phyloP scores from a whole-genome alignment of 2,329 filamentous ascomycete genomes.

The Aspergillus sp. region DNA sequence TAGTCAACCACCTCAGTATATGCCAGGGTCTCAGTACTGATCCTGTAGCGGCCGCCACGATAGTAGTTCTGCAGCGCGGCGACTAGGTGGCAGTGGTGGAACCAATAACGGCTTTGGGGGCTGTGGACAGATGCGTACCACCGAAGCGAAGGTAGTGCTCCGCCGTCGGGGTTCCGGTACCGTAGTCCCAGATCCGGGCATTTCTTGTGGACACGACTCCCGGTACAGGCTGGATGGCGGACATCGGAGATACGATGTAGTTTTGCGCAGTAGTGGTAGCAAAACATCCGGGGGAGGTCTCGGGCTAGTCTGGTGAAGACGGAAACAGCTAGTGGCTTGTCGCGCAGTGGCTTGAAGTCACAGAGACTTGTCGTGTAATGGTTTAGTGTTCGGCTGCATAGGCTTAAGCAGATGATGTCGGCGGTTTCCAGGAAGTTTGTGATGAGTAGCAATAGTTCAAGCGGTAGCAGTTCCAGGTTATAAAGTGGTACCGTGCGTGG shows the following conservation, averaged over 20 bases:
- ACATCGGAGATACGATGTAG: not conserved
- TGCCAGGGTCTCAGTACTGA: not conserved
- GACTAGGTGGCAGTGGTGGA: not conserved
- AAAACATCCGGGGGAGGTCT: slow-evolving; percentile 1
- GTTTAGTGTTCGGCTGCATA: not conserved
- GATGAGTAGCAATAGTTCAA: slow-evolving; percentile 3
- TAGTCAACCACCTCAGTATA: not conserved
- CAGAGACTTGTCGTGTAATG: not conserved
- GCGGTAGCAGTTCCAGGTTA: not conserved
- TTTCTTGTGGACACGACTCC: no score
- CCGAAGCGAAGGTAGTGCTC: no score
- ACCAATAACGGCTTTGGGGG: not conserved
- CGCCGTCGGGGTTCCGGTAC: no score
- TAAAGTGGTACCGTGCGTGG: not conserved
- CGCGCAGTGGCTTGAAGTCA: not conserved
- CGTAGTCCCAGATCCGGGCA: no score
- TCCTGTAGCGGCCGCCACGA: not conserved
- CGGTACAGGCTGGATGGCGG: not conserved
- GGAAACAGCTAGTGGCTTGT: not conserved
- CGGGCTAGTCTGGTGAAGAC: not conserved
- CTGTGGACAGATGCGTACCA: no score
- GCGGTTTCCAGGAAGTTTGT: not conserved
- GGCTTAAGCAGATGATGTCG: slow-evolving; percentile 3
- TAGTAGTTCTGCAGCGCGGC: not conserved
- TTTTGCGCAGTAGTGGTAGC: not conserved